Evolutionary conservation across 768 basidiomycete species (phyloP), one percentile per base, ranked within the genome.

Genomic region (Gymnopilus junonius): DNA sequence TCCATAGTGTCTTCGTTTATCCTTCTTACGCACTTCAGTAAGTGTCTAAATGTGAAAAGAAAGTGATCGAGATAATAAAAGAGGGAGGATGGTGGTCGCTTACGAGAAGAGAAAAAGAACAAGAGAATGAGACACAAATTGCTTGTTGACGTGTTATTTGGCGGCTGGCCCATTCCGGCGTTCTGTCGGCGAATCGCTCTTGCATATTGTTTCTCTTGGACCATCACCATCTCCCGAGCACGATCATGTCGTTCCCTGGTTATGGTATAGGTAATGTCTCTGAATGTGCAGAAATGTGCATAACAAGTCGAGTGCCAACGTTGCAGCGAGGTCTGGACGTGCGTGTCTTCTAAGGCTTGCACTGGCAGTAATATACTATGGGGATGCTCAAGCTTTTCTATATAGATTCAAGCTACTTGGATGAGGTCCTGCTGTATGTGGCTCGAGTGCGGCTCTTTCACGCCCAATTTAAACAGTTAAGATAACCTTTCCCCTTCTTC

Each of bases 131-230:
- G 61, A 56, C 45, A 55, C 43, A 45, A 64, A 59, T 68, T 58
- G 65, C 51, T 66, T 77, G 68, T 75, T 75, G 74, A 76, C 75
- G 75, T 74, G 75, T 78, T 78, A 65, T 76, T 78, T 78, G 72
- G n/a, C n/a, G n/a, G n/a, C n/a, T n/a, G n/a, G 66, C 46, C 55
- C 29, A 15, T 27, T 51, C 3, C 42, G 37, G 48, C 27, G 43
- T 59, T 59, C 29, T 31, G 21, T 12, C 50, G 54, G 46, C 50
- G 35, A 54, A 29, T 15, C 58, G 23, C n/a, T n/a, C 35, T 8
- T 1, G 27, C 46, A 39, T 31, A 39, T 39, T 57, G 35, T 56
- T 17, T 53, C 15, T 12, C 20, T 31, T n/a, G 57, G 40, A 42
- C 32, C 54, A 31, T 45, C 35, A 54, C 34, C 23, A 50, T 31